phyloP scores from a whole-genome alignment of 371 early-diverging fungal genomes.

The Mycotypha africana region DNA sequence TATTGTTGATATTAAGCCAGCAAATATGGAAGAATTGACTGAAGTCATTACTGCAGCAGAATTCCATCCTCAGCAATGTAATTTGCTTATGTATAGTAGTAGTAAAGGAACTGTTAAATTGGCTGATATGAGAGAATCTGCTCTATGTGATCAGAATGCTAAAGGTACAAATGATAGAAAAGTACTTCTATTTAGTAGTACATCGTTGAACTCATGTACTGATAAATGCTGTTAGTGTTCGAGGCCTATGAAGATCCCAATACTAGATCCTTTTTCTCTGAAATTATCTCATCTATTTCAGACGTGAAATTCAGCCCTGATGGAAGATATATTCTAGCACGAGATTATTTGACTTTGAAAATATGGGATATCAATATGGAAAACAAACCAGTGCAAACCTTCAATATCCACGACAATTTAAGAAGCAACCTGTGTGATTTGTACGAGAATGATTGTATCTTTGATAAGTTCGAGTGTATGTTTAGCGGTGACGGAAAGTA shows the following conservation, averaged over 20 bases:
- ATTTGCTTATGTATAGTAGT: constrained; percentile 88
- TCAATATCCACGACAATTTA: constrained; percentile 94
- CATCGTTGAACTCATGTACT: background rate
- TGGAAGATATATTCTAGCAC: constrained; percentile 94
- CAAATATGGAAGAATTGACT: constrained; percentile 91
- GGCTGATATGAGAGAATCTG: constrained; percentile 84
- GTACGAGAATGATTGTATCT: constrained; percentile 98
- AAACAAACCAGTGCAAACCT: constrained; percentile 85
- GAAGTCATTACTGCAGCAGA: constrained; percentile 95
- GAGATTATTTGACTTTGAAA: constrained; percentile 94
- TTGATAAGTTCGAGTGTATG: constrained; percentile 98
- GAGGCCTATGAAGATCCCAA: constrained; percentile 93
- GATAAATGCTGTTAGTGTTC: constrained; percentile 64
- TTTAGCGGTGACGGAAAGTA: constrained; percentile 89
- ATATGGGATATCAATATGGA: constrained; percentile 99
- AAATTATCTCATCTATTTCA: constrained; percentile 96
- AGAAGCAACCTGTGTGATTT: constrained; percentile 93
- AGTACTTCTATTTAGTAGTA: background rate
- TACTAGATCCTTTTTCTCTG: constrained; percentile 95
- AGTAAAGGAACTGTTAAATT: constrained; percentile 89
- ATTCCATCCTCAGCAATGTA: constrained; percentile 86
- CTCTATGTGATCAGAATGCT: constrained; percentile 81
- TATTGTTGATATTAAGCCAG: constrained; percentile 95
- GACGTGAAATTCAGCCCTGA: constrained; percentile 95
- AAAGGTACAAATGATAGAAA: constrained; percentile 46